Percentiles rank a stretch among this genome's conserved stretches.
Evolutionary conservation across 2,329 filamentous ascomycete genomes (phyloP).

Genomic region (Hyphodiscus sp.): DNA sequence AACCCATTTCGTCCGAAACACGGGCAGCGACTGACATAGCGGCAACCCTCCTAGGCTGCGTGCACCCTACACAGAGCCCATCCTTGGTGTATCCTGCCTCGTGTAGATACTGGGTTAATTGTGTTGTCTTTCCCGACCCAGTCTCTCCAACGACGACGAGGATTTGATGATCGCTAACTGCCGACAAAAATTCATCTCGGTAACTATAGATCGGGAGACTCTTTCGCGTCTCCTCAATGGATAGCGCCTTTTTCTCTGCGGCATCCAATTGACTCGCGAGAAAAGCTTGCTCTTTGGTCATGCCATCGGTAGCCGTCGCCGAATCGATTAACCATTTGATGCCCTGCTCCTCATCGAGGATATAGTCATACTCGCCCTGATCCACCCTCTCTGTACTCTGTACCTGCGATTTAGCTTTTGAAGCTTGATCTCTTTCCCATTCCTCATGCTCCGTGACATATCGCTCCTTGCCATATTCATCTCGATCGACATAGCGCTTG

Average conservation of each 20-base stretch:
- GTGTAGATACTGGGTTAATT: constrained; percentile 87
- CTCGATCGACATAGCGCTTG: constrained; percentile 80
- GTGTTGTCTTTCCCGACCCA: constrained; percentile 91
- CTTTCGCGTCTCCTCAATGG: constrained; percentile 87
- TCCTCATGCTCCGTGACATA: constrained; percentile 93
- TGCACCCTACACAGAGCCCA: constrained; percentile 83
- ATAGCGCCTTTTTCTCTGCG: constrained; percentile 79
- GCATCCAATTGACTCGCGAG: constrained; percentile 78
- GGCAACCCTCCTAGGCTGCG: constrained; percentile 88
- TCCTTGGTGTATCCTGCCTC: constrained; percentile 84
- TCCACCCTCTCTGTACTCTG: constrained; percentile 66
- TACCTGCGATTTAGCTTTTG: constrained; percentile 84
- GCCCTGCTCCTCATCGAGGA: constrained; percentile 83
- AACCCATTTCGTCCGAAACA: constrained; percentile 89
- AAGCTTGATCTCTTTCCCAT: constrained; percentile 86
- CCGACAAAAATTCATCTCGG: constrained; percentile 77
- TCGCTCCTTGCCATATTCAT: constrained; percentile 81
- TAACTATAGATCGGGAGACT: constrained; percentile 87
- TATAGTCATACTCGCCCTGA: constrained; percentile 82
- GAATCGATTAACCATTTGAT: constrained; percentile 79
- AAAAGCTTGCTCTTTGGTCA: constrained; percentile 71
- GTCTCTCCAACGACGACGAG: constrained; percentile 93
- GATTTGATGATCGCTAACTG: constrained; percentile 78
- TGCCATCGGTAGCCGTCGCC: constrained; percentile 64
- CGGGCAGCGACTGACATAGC: constrained; percentile 97